phyloP scores from a whole-genome alignment of 2,329 filamentous ascomycete genomes.

The Pseudogymnoascus sp. region DNA sequence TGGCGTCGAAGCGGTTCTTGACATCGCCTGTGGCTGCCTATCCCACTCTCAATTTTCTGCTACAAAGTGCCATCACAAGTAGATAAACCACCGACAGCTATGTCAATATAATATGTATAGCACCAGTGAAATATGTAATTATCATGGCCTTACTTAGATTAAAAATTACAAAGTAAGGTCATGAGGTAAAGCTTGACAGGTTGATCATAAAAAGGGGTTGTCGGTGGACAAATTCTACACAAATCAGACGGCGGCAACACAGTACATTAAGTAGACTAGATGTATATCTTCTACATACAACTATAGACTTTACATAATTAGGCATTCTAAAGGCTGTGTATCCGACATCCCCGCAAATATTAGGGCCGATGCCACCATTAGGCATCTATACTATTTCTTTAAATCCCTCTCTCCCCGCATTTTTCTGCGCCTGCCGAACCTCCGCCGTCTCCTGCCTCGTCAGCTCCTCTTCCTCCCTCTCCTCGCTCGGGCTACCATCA shows the following conservation, averaged over 20 bases:
- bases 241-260: neutral
- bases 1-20: too few relatives aligned
- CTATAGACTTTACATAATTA: too few relatives aligned
- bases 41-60: too few relatives aligned
- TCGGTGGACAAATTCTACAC: neutral
- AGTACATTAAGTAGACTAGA: neutral
- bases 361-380: neutral
- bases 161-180: neutral
- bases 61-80: too few relatives aligned
- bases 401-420: neutral
- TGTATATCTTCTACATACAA: too few relatives aligned
- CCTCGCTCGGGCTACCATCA: constrained; percentile 5
- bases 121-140: too few relatives aligned
- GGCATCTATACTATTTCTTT: neutral
- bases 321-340: neutral
- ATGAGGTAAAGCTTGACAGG: neutral
- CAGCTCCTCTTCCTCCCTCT: neutral
- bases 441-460: neutral
- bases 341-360: neutral
- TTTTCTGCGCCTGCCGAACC: neutral
- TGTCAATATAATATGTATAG: too few relatives aligned
- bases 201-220: neutral
- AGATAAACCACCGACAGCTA: too few relatives aligned
- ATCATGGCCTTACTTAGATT: neutral
- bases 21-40: constrained; percentile 1